A percentile compares a stretch with the other conserved stretches of the same genome.
phyloP scores from a whole-genome alignment of 371 early-diverging fungal genomes.

The Blakeslea trispora region DNA sequence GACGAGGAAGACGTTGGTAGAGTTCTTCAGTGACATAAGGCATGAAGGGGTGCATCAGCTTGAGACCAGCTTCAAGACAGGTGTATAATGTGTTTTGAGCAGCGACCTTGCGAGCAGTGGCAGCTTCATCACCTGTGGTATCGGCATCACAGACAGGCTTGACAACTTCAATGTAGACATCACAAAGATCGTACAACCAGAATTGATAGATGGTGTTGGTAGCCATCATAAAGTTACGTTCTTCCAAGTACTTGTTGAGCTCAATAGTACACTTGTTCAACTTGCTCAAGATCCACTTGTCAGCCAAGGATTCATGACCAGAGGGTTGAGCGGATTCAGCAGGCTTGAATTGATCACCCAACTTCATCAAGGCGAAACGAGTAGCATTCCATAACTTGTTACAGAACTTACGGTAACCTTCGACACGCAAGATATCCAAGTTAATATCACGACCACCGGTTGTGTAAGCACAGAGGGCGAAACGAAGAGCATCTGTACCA shows the following conservation, averaged over 20 bases:
- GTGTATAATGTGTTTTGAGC: conserved; percentile 89
- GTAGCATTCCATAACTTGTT: conserved; percentile 99
- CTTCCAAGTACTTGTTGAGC: conserved; percentile 73
- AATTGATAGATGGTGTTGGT: conserved; percentile 91
- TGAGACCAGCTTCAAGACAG: conserved; percentile 91
- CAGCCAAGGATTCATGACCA: conserved; percentile 86
- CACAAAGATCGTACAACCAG: conserved; percentile 98
- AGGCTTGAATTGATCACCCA: conserved; percentile 84
- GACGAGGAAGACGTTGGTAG: conserved; percentile 89
- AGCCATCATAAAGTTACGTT: conserved; percentile 95
- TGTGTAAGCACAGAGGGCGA: conserved; percentile 94
- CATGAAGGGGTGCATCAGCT: conserved; percentile 98
- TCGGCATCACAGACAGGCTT: conserved; percentile 83
- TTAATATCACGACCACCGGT: conserved; percentile 95
- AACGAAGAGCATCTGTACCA: conserved; percentile 99
- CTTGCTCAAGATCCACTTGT: conserved; percentile 93
- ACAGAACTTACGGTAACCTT: conserved; percentile 99
- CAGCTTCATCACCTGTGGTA: conserved; percentile 47
- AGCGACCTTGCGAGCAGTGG: conserved; percentile 56
- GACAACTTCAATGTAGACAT: conserved; percentile 95
- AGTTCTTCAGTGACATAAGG: conserved; percentile 99
- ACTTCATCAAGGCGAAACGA: conserved; percentile 90
- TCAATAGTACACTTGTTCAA: conserved; percentile 84
- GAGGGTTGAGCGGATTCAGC: conserved; percentile 59
- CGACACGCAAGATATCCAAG: conserved; percentile 95